These are phyloP conservation scores for Sistotremastrum suecicum DNA, from an alignment of 768 basidiomycete genomes.

Conservation along the genomic window DNA sequence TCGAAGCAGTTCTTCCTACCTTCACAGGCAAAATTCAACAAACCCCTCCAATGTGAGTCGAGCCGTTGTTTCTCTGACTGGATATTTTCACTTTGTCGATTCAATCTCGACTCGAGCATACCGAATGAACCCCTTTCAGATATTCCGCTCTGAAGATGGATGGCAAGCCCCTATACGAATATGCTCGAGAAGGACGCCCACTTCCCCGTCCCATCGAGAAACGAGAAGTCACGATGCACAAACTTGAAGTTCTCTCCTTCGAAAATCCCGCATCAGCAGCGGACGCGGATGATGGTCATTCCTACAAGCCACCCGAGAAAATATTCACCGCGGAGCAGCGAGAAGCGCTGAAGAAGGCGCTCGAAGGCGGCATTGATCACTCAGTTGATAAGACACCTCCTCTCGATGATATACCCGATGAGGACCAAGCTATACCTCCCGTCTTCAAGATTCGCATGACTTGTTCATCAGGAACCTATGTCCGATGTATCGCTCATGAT, in stretches of 20 bases:
- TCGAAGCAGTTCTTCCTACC: conserved; percentile 51
- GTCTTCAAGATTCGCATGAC: conserved; percentile 84
- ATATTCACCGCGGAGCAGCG: conserved; percentile 55
- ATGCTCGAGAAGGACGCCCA: conserved; percentile 81
- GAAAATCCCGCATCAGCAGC: conserved; percentile 12
- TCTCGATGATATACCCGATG: conserved; percentile 21
- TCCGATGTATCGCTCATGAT: conserved; percentile 91
- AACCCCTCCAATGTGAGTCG: conserved; percentile 74
- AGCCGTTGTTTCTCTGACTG: not conserved
- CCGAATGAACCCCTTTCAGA: conserved; percentile 25
- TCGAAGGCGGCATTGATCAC: conserved; percentile 20
- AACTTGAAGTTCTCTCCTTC: conserved; percentile 70
- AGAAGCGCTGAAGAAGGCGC: conserved; percentile 49
- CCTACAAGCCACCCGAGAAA: conserved; percentile 64
- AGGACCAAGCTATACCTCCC: conserved; percentile 29
- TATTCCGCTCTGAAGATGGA: conserved; percentile 99
- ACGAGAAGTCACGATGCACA: conserved; percentile 69
- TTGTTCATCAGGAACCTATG: conserved; percentile 94
- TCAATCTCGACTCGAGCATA: not conserved
- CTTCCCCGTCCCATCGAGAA: conserved; percentile 90
- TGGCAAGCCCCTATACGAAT: conserved; percentile 88
- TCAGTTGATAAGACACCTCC: conserved; percentile 27
- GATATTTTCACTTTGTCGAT: not conserved
- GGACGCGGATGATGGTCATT: conserved; percentile 43
- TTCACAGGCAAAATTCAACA: conserved; percentile 87